Evolutionary conservation across 2,329 filamentous ascomycete genomes (phyloP).

Genomic region (Ophiosphaerella narmari): DNA sequence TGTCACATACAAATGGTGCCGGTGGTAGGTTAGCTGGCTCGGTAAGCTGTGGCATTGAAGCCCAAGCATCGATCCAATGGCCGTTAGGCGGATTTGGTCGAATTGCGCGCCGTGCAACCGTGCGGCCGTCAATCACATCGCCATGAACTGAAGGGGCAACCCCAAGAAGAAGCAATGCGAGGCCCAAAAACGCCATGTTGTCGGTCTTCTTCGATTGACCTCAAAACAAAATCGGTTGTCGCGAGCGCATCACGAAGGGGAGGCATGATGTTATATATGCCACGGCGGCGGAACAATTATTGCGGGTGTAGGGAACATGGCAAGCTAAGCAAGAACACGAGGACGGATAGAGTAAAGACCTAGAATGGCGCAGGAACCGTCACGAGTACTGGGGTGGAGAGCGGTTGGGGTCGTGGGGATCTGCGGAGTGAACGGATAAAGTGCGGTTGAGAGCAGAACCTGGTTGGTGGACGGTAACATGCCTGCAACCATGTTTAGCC

Average conservation of each 20-base stretch:
- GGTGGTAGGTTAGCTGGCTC: constrained; percentile 60
- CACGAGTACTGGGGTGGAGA: constrained; percentile 23
- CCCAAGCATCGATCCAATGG: constrained; percentile 68
- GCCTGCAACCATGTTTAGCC: background rate
- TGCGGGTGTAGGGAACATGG: constrained; percentile 21
- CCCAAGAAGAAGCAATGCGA: constrained; percentile 18
- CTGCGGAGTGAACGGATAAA: constrained; percentile 39
- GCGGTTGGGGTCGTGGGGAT: constrained; percentile 25
- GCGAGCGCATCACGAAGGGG: background rate
- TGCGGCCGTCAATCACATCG: constrained; percentile 5
- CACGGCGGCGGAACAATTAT: constrained; percentile 10
- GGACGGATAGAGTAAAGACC: constrained; percentile 13
- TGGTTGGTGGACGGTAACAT: constrained; percentile 29
- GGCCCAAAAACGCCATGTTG: constrained; percentile 20
- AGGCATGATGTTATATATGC: constrained; percentile 10
- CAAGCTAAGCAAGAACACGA: constrained; percentile 26
- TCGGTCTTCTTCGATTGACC: background rate
- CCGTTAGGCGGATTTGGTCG: constrained; percentile 38
- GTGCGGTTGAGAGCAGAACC: constrained; percentile 23
- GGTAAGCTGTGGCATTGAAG: constrained; percentile 68
- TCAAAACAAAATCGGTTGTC: background rate
- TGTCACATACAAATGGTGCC: constrained; percentile 54
- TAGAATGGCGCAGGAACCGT: constrained; percentile 12
- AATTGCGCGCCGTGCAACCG: constrained; percentile 14
- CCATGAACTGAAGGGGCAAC: constrained; percentile 15